Evolutionary conservation across 2,329 filamentous ascomycete genomes (phyloP).

Genomic region (Oidium heveae): DNA sequence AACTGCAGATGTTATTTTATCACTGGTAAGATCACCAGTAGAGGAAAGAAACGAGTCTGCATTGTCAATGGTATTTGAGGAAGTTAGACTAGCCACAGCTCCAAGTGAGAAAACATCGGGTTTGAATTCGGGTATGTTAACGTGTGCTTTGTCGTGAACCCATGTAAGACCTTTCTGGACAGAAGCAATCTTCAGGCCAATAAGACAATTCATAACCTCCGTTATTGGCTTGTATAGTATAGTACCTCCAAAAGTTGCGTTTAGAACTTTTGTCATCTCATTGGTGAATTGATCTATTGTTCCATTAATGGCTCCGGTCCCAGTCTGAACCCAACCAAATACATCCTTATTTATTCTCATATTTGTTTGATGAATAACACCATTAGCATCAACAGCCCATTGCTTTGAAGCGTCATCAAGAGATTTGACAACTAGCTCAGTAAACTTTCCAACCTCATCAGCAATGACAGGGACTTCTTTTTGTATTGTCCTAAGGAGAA

Average conservation of each 20-base stretch:
- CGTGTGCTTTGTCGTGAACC: slow-evolving; percentile 67
- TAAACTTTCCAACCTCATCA: slow-evolving; percentile 36
- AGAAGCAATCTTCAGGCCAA: slow-evolving; percentile 61
- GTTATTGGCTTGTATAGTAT: slow-evolving; percentile 53
- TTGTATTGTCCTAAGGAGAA: slow-evolving; percentile 35
- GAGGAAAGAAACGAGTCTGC: slow-evolving; percentile 53
- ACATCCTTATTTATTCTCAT: slow-evolving; percentile 60
- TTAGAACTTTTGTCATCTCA: slow-evolving; percentile 48
- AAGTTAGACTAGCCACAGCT: slow-evolving; percentile 30
- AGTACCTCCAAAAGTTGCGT: slow-evolving; percentile 58
- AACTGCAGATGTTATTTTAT: slow-evolving; percentile 34
- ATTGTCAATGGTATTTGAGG: slow-evolving; percentile 29
- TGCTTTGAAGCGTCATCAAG: slow-evolving; percentile 37
- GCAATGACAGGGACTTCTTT: slow-evolving; percentile 39
- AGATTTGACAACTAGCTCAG: slow-evolving; percentile 33
- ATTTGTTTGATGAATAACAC: slow-evolving; percentile 32
- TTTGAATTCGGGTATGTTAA: slow-evolving; percentile 53
- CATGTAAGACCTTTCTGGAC: slow-evolving; percentile 81
- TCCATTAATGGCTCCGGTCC: slow-evolving; percentile 58
- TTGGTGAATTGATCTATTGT: slow-evolving; percentile 66
- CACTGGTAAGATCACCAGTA: slow-evolving; percentile 22
- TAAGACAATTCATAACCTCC: slow-evolving; percentile 64
- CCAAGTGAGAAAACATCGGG: slow-evolving; percentile 68
- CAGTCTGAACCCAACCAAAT: slow-evolving; percentile 66
- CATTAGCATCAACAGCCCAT: slow-evolving; percentile 39